These are phyloP conservation scores for Chaetoscypha palmicola DNA, from an alignment of 2,329 filamentous ascomycete species.

Conservation along the genomic window DNA sequence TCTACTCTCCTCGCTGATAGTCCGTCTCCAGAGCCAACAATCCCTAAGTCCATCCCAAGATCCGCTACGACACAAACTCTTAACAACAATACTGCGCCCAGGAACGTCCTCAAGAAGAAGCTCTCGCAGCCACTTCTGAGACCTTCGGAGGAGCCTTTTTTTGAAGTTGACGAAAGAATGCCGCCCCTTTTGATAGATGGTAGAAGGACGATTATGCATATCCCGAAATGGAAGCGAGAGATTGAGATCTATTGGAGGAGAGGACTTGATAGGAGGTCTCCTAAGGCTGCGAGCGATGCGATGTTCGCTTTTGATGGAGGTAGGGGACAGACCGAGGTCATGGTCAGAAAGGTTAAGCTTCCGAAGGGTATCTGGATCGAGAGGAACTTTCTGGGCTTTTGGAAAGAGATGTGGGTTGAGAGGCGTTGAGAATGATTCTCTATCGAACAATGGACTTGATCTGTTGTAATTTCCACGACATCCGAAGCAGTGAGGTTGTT, in stretches of 20 bases:
- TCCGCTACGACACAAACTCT: too few relatives aligned
- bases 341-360: constrained; percentile 8
- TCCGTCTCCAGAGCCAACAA: not conserved
- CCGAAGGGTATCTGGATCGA: constrained; percentile 10
- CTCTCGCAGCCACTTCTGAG: too few relatives aligned
- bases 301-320: too few relatives aligned
- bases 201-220: constrained; percentile 8
- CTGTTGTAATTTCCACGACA: too few relatives aligned
- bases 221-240: constrained; percentile 9
- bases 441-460: too few relatives aligned
- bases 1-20: constrained; percentile 8
- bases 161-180: constrained; percentile 8
- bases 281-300: not conserved
- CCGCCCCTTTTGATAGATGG: constrained; percentile 19
- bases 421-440: too few relatives aligned
- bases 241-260: constrained; percentile 11
- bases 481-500: too few relatives aligned
- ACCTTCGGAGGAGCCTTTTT: not conserved
- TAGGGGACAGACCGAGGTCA: constrained; percentile 2
- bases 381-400: constrained; percentile 6
- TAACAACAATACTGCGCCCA: too few relatives aligned
- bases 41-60: not conserved
- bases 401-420: constrained; percentile 8
- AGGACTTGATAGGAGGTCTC: not conserved
- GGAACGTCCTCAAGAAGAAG: not conserved